These are phyloP conservation scores for Phoma sp. DNA, from an alignment of 2,329 filamentous ascomycete genomes.

Conservation along the genomic window DNA sequence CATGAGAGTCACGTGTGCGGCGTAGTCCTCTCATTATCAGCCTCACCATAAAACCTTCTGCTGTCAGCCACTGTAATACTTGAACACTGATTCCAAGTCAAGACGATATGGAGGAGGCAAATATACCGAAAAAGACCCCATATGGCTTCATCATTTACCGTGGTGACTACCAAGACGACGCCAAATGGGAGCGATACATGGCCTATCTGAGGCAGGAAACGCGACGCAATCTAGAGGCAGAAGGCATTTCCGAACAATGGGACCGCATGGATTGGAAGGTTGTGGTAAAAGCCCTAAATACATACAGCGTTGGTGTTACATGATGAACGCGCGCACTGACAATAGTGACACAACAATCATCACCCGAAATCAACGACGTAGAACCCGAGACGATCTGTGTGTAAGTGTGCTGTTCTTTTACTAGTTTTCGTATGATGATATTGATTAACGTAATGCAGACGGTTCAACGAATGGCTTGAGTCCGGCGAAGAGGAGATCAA, in stretches of 20 bases:
- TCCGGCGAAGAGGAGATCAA: background rate
- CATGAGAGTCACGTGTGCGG: no score
- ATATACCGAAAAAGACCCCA: no score
- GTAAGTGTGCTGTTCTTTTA: background rate
- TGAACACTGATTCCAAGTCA: no score
- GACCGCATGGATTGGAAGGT: background rate
- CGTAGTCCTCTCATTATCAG: no score
- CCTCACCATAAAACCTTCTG: no score
- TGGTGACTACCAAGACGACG: no score
- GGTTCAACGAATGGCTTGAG: conserved; percentile 1
- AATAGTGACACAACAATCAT: background rate
- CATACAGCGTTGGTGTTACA: background rate
- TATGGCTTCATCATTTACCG: no score
- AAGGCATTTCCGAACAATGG: background rate
- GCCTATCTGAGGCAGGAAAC: no score
- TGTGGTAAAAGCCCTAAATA: background rate
- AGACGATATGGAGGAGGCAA: no score
- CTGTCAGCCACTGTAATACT: no score
- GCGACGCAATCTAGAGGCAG: background rate
- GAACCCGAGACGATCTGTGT: background rate
- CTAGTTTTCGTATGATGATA: background rate
- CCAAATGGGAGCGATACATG: no score
- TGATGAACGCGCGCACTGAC: background rate
- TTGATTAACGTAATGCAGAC: background rate
- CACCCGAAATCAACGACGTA: background rate